These are phyloP conservation scores for Hypoxylon subgilvum DNA, from an alignment of 495 filamentous ascomycete genomes.

Conservation along the genomic window DNA sequence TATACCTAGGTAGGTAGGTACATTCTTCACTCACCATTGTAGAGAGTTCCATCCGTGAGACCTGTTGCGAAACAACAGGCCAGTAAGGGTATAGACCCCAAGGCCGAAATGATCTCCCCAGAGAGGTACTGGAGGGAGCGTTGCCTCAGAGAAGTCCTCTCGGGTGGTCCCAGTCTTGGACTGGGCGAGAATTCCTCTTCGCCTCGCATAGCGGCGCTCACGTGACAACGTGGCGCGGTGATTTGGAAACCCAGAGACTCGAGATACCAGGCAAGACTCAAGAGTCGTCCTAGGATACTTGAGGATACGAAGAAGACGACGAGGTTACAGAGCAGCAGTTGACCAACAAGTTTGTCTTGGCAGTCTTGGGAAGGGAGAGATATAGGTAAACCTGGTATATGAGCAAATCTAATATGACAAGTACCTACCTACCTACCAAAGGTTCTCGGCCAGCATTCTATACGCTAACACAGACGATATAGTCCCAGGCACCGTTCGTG, in stretches of 20 bases:
- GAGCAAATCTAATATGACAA: slow-evolving; percentile 3
- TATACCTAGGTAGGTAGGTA: too few relatives aligned
- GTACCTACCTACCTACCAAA: too few relatives aligned
- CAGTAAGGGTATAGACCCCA: slow-evolving; percentile 53
- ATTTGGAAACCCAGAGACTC: background rate
- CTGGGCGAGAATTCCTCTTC: slow-evolving; percentile 29
- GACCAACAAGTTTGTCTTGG: background rate
- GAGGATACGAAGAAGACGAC: background rate
- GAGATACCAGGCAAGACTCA: too few relatives aligned
- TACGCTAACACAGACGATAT: too few relatives aligned
- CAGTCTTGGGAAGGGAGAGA: too few relatives aligned
- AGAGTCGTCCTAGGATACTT: slow-evolving; percentile 1
- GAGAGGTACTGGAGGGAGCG: slow-evolving; percentile 43
- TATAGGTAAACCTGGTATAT: background rate
- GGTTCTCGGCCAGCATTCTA: too few relatives aligned
- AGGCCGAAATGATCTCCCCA: slow-evolving; percentile 44
- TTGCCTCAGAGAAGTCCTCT: slow-evolving; percentile 7
- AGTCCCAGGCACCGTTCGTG: too few relatives aligned
- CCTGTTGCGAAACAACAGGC: slow-evolving; percentile 58
- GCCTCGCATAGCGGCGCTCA: slow-evolving; percentile 19
- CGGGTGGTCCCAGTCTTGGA: slow-evolving; percentile 2
- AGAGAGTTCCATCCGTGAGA: slow-evolving; percentile 59
- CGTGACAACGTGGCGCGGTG: background rate
- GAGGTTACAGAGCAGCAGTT: slow-evolving; percentile 1
- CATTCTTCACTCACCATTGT: slow-evolving; percentile 46